Evolutionary conservation across 1,139 yeast genomes (phyloP).

Genomic region (Groenewaldozyma sp.): DNA sequence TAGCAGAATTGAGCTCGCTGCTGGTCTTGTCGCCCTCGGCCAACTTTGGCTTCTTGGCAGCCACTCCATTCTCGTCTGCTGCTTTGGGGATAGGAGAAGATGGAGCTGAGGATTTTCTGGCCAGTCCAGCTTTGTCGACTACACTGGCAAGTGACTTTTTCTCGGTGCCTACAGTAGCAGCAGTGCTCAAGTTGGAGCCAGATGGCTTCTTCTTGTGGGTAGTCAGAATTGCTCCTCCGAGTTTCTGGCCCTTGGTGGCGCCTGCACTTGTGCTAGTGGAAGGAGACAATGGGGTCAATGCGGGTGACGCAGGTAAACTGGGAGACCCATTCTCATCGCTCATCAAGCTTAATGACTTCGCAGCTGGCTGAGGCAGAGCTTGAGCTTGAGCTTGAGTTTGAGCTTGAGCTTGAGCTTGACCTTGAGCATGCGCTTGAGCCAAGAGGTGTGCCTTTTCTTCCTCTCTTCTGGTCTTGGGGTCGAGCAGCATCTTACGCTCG

Average conservation of each 20-base stretch:
- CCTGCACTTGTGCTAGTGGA: background rate
- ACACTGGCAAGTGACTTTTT: background rate
- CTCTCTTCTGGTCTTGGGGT: conserved; percentile 20
- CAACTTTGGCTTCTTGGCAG: background rate
- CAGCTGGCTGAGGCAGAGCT: conserved; percentile 2
- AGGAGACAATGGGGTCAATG: background rate
- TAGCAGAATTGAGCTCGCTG: too few relatives aligned
- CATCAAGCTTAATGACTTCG: too few relatives aligned
- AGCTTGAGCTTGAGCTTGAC: conserved; percentile 1
- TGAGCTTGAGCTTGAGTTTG: conserved; percentile 5
- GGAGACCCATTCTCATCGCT: background rate
- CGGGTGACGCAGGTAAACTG: background rate
- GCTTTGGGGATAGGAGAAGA: background rate
- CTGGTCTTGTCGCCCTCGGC: too few relatives aligned
- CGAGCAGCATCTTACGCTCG: conserved; percentile 25
- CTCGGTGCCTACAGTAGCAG: background rate
- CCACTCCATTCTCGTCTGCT: too few relatives aligned
- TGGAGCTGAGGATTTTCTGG: conserved; percentile 1
- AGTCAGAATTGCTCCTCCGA: conserved; percentile 16
- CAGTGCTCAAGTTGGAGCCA: conserved; percentile 4
- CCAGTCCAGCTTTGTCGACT: conserved; percentile 3
- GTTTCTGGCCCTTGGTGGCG: conserved; percentile 1
- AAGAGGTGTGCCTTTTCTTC: background rate
- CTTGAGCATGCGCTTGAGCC: conserved; percentile 1
- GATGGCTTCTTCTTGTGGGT: conserved; percentile 1